A percentile compares a stretch with the other conserved stretches of the same genome.
Evolutionary conservation across 202 grass and related monocot species (phyloP).

Genomic region (Schoenoplectus triqueter): DNA sequence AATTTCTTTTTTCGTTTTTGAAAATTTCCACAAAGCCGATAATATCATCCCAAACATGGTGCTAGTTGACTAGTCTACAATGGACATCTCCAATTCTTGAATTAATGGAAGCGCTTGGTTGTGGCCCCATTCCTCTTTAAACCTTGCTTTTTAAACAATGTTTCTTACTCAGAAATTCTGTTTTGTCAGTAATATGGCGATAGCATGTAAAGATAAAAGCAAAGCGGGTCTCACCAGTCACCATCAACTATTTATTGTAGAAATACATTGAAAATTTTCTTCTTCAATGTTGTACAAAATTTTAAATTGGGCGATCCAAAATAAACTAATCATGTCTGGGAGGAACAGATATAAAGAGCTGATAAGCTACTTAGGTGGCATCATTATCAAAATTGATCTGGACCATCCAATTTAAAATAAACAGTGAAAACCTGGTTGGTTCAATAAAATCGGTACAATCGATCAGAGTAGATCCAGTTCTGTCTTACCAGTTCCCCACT

Average conservation of each 20-base stretch:
- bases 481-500: background rate
- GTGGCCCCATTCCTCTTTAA: conserved; percentile 13
- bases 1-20: background rate
- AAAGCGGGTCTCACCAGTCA: background rate
- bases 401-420: background rate
- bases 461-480: background rate
- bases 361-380: too few species aligned
- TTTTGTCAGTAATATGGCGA: background rate
- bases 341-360: background rate
- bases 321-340: background rate
- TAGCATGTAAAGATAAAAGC: background rate
- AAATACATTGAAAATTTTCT: too few species aligned
- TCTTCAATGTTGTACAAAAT: background rate
- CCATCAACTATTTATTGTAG: background rate
- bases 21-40: background rate
- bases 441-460: background rate
- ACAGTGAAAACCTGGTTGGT: background rate
- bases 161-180: background rate
- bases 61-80: background rate
- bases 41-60: background rate
- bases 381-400: background rate
- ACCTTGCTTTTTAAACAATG: conserved; percentile 44
- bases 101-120: background rate
- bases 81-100: background rate
- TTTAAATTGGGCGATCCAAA: background rate